Evolutionary conservation across 495 filamentous ascomycete genomes (phyloP).

Genomic region (Darksidea phi): DNA sequence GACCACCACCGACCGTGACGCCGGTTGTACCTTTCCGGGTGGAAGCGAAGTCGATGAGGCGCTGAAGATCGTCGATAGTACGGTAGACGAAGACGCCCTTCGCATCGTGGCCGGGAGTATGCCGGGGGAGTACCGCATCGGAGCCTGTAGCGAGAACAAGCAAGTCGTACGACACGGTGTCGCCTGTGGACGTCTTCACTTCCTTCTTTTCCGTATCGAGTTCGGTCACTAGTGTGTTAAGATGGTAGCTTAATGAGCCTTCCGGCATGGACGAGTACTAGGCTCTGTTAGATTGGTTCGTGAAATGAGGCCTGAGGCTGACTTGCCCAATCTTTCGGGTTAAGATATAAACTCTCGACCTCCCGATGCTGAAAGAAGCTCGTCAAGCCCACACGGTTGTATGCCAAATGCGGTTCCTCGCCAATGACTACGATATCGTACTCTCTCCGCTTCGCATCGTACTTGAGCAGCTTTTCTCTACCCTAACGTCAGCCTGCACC

Average conservation of each 20-base stretch:
- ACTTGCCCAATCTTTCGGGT: conserved; percentile 83
- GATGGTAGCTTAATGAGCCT: conserved; percentile 72
- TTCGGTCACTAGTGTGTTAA: conserved; percentile 75
- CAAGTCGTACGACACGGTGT: conserved; percentile 77
- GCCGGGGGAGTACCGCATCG: conserved; percentile 75
- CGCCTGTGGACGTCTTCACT: conserved; percentile 69
- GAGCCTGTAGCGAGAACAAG: conserved; percentile 91
- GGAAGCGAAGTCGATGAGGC: conserved; percentile 71
- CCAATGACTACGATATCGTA: conserved; percentile 90
- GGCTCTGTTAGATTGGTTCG: not conserved
- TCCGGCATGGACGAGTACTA: conserved; percentile 60
- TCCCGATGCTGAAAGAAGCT: conserved; percentile 89
- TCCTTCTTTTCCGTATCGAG: conserved; percentile 65
- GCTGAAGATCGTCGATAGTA: conserved; percentile 80
- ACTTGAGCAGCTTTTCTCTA: conserved; percentile 88
- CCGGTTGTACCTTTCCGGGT: conserved; percentile 67
- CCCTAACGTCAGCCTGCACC: not conserved
- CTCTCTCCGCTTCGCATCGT: conserved; percentile 70
- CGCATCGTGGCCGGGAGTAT: conserved; percentile 82
- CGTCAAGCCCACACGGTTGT: conserved; percentile 94
- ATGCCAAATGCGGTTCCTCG: conserved; percentile 87
- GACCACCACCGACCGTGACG: conserved; percentile 83
- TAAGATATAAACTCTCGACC: conserved; percentile 87
- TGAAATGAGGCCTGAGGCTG: not conserved
- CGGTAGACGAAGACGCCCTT: conserved; percentile 94